Percentiles rank a stretch among this genome's conserved stretches.
phyloP scores from a whole-genome alignment of 2,329 filamentous ascomycete species.

The Leptodontidium sp. region DNA sequence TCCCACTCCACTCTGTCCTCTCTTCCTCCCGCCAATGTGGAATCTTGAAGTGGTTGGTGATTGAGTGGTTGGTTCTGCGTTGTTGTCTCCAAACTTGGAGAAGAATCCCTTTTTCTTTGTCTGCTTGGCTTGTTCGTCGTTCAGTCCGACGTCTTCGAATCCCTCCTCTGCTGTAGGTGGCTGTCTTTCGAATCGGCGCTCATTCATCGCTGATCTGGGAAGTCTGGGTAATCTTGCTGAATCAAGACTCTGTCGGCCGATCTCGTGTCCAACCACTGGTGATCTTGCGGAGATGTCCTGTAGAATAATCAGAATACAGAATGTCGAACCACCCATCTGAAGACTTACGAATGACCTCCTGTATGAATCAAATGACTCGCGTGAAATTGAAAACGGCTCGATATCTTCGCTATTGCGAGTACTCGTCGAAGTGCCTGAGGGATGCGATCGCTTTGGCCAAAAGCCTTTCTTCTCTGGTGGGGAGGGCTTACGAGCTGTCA shows the following conservation, averaged over 20 bases:
- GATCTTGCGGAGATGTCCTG: constrained; percentile 92
- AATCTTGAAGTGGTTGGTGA: constrained; percentile 63
- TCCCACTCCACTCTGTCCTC: constrained; percentile 73
- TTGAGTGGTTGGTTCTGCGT: constrained; percentile 43
- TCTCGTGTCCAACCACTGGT: constrained; percentile 69
- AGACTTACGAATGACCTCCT: constrained; percentile 87
- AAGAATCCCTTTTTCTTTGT: constrained; percentile 80
- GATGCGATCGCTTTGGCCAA: constrained; percentile 67
- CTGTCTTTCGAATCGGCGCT: constrained; percentile 65
- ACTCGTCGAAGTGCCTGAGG: constrained; percentile 62
- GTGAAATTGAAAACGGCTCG: constrained; percentile 93
- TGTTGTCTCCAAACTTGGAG: constrained; percentile 75
- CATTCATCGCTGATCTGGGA: constrained; percentile 66
- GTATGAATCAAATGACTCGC: constrained; percentile 97
- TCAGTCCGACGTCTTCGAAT: constrained; percentile 90
- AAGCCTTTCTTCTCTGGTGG: constrained; percentile 84
- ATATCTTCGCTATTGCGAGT: constrained; percentile 75
- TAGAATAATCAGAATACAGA: constrained; percentile 27
- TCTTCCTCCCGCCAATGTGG: constrained; percentile 75
- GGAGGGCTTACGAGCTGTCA: constrained; percentile 70
- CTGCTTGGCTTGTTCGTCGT: constrained; percentile 70
- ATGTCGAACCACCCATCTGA: neutral
- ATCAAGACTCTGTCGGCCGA: constrained; percentile 81
- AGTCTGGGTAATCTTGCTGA: constrained; percentile 71
- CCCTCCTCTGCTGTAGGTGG: constrained; percentile 76